Base-by-base conservation (phyloP, 352 stramenopile genomes). In the Pythium folliculosum region DNA sequence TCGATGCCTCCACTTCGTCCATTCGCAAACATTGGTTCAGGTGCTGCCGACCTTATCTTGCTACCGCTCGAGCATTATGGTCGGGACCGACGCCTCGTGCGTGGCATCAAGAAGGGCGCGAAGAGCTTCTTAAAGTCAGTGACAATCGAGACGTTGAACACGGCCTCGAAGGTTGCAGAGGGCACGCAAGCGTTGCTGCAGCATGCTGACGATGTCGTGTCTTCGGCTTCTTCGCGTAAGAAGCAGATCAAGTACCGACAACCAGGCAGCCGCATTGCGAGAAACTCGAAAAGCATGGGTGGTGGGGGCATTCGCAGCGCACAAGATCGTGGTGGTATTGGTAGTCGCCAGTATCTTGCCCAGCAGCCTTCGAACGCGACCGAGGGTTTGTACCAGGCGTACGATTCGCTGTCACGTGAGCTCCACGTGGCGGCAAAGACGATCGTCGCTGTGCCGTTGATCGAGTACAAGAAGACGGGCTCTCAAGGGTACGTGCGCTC, bases 401-500 rank as follows among this genome's bases (percentile, higher is more conserved):
- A 96, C 70, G 87, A 94, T 51, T 94, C 86, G 32, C 59, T 96
- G 23, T 88, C 88, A 19, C 78, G 88, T 9, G 88, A 95, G 67
- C 63, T 96, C 60, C 88, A 96, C 56, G 75, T 91, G 12, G 88
- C 86, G 8, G 87, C 87, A 13, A 95, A 96, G 75, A 96, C 87
- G 17, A 96, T 96, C 54, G 88, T 96, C 51, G 88, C 88, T 0
- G 86, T 96, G 25, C 88, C 88, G 19, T 75, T 96, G n/a, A 84
- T 96, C 35, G 88, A 96, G 76, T 96, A 96, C 79, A 92, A 94
- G 75, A 92, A 92, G 66, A 95, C 88, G 30, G 88, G 88, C n/a
- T 94, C 88, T 9, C 84, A 94, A 51, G 88, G 88, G 25, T 96
- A 95, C 70, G 88, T 95, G 58, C 82, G 88, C 5, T 94, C 85